Evolutionary conservation across 495 filamentous ascomycete species (phyloP).

Genomic region (Hypoxylon lienhwacheense): DNA sequence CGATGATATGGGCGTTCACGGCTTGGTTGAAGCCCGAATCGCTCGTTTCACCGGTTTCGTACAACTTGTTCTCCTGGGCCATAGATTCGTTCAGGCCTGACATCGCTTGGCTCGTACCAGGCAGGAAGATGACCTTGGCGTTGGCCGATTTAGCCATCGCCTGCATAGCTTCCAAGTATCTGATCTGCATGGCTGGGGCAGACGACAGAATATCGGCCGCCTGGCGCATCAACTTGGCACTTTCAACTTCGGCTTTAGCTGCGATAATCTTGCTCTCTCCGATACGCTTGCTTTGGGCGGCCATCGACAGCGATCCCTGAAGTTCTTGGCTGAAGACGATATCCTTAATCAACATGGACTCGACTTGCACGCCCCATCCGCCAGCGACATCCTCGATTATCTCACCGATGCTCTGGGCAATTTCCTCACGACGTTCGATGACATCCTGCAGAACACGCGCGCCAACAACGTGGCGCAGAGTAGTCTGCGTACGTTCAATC

Average conservation of each 20-base stretch:
- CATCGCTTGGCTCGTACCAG: constrained; percentile 65
- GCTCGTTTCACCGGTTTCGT: constrained; percentile 26
- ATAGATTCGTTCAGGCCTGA: constrained; percentile 50
- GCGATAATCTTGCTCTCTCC: constrained; percentile 98
- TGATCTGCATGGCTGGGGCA: constrained; percentile 98
- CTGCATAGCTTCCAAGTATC: constrained; percentile 99
- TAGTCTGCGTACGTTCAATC: constrained; percentile 97
- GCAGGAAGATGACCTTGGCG: constrained; percentile 96
- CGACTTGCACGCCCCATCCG: constrained; percentile 94
- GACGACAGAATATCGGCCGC: constrained; percentile 92
- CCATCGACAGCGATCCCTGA: constrained; percentile 98
- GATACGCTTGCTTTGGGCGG: constrained; percentile 98
- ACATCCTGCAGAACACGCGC: constrained; percentile 97
- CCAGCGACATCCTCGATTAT: constrained; percentile 95
- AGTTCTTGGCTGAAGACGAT: constrained; percentile 96
- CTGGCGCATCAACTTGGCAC: constrained; percentile 96
- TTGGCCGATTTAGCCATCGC: constrained; percentile 96
- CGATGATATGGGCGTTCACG: constrained; percentile 81
- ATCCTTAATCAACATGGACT: constrained; percentile 99
- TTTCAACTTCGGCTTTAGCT: constrained; percentile 94
- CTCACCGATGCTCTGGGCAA: constrained; percentile 89
- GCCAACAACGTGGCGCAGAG: constrained; percentile 94
- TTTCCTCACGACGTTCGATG: constrained; percentile 97
- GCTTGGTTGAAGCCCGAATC: constrained; percentile 73
- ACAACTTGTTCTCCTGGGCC: constrained; percentile 24